Percentiles rank a stretch among this genome's conserved stretches.
Evolutionary conservation across 208 protist genomes (phyloP).

Genomic region (Sergeia podlipaevii): DNA sequence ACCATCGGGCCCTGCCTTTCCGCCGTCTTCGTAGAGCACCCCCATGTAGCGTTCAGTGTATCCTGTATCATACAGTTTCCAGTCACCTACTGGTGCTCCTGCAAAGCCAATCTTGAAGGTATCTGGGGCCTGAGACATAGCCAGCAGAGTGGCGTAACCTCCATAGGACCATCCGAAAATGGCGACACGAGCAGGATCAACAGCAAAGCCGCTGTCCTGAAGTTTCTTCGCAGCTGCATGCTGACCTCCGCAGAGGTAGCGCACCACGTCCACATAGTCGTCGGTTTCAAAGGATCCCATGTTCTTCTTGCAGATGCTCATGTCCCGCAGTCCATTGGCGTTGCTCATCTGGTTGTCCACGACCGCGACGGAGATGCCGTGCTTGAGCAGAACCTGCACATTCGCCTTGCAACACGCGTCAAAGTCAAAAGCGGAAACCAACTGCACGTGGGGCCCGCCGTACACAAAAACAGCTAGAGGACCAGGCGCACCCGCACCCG

Average conservation of each 20-base stretch:
- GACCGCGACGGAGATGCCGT: conserved; percentile 75
- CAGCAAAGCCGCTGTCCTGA: conserved; percentile 29
- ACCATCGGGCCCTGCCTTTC: not conserved
- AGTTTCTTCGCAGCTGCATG: conserved; percentile 19
- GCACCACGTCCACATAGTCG: conserved; percentile 75
- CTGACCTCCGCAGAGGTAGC: conserved; percentile 32
- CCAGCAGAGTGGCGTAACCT: conserved; percentile 83
- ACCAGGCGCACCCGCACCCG: conserved; percentile 5
- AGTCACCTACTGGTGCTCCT: conserved; percentile 84
- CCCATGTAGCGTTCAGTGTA: conserved; percentile 92
- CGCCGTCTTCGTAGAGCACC: conserved; percentile 29
- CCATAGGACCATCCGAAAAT: conserved; percentile 91
- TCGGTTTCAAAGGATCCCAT: conserved; percentile 82
- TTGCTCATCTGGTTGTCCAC: conserved; percentile 88
- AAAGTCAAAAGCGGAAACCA: conserved; percentile 69
- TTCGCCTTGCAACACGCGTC: conserved; percentile 28
- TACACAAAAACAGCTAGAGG: conserved; percentile 83
- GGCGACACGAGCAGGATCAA: conserved; percentile 66
- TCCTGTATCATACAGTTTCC: conserved; percentile 87
- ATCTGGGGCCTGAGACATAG: conserved; percentile 75
- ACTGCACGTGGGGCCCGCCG: conserved; percentile 86
- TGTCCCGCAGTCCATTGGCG: conserved; percentile 69
- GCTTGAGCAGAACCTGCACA: conserved; percentile 61
- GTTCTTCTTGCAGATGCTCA: conserved; percentile 81
- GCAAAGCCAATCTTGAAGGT: conserved; percentile 81